phyloP scores from a whole-genome alignment of 805 yeast species.

The Ogataea ramenticola region DNA sequence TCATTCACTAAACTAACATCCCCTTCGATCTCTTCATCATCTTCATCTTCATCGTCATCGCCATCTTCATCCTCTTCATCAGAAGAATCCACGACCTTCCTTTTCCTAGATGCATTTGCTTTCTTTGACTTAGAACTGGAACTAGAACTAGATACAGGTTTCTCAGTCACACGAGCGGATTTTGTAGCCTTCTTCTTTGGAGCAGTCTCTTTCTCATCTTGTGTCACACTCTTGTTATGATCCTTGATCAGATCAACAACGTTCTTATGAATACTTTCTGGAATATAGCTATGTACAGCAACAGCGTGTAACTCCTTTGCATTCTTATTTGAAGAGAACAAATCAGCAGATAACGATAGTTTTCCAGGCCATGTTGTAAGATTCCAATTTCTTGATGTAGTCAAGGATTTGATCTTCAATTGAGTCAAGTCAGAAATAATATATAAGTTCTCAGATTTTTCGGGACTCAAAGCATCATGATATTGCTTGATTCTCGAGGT shows the following conservation, averaged over 20 bases:
- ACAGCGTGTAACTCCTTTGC: constrained; percentile 50
- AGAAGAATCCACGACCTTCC: too few relatives aligned
- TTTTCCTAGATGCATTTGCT: too few relatives aligned
- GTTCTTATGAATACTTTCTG: constrained; percentile 35
- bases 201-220: neutral
- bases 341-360: constrained; percentile 59
- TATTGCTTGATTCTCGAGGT: constrained; percentile 77
- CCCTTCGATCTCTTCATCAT: constrained; percentile 1
- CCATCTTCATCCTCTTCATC: constrained; percentile 18
- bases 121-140: too few relatives aligned
- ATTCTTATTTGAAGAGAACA: constrained; percentile 56
- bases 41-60: constrained; percentile 8
- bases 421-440: constrained; percentile 70
- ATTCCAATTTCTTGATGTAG: constrained; percentile 58
- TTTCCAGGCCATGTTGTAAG: constrained; percentile 80
- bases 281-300: constrained; percentile 48
- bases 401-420: constrained; percentile 49
- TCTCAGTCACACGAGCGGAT: too few relatives aligned
- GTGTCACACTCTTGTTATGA: constrained; percentile 2
- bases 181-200: neutral
- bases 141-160: too few relatives aligned
- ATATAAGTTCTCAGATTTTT: constrained; percentile 40
- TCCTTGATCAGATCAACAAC: constrained; percentile 26
- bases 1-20: neutral
- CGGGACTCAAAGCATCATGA: constrained; percentile 45